phyloP scores from a whole-genome alignment of 176 grass and related monocot genomes.

The Typha latifolia region DNA sequence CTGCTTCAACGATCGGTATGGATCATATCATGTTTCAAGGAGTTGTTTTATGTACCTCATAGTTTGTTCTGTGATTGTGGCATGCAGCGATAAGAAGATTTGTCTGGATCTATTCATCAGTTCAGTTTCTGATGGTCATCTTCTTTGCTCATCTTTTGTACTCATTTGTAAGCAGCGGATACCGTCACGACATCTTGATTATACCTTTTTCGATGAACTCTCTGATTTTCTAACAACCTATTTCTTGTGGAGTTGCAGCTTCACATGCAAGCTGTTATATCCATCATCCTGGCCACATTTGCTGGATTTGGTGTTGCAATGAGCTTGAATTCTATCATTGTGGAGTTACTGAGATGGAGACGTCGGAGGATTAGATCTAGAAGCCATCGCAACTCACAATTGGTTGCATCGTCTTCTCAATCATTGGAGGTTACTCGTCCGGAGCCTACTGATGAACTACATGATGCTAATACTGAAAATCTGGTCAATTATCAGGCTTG shows the following conservation, averaged over 20 bases:
- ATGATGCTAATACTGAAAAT: neutral
- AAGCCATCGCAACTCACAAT: neutral
- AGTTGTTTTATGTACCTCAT: neutral
- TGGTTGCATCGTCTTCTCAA: neutral
- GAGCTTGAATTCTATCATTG: slow-evolving; percentile 59
- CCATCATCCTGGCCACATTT: slow-evolving; percentile 86
- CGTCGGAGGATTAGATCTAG: neutral
- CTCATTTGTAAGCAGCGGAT: slow-evolving; percentile 47
- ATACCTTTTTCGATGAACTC: neutral
- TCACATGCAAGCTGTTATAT: slow-evolving; percentile 72
- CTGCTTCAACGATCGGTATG: slow-evolving; percentile 71
- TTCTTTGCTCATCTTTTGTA: slow-evolving; percentile 86
- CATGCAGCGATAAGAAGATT: slow-evolving; percentile 56
- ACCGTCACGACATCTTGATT: neutral
- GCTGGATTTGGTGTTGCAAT: slow-evolving; percentile 82
- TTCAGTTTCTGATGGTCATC: slow-evolving; percentile 77
- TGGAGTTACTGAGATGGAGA: slow-evolving; percentile 50
- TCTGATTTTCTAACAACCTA: neutral
- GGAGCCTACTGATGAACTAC: neutral
- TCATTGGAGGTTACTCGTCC: too few species aligned
- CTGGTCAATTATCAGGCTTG: neutral
- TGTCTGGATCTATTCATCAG: slow-evolving; percentile 49
- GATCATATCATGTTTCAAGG: neutral
- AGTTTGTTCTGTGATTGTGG: neutral
- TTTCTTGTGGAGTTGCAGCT: slow-evolving; percentile 42